Evolutionary conservation across 1,284 basidiomycete genomes (phyloP).

Genomic region (Tilletia horrida): DNA sequence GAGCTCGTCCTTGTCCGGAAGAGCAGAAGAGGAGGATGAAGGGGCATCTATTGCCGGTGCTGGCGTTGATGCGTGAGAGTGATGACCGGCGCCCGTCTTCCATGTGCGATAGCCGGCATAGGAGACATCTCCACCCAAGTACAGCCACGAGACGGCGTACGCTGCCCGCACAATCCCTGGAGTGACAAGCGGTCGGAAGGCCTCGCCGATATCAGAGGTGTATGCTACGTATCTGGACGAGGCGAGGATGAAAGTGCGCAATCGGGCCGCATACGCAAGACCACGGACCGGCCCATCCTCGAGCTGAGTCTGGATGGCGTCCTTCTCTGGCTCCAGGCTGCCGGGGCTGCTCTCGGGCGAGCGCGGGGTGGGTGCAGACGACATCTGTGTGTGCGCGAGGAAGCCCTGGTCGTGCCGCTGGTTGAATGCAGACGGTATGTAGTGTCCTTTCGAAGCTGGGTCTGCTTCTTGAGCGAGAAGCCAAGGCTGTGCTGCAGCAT

Average conservation of each 20-base stretch:
- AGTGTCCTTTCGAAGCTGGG: no score
- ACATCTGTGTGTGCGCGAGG: no score
- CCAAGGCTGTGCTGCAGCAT: no score
- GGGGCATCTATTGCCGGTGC: neutral
- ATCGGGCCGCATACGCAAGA: constrained; percentile 42
- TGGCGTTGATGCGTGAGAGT: constrained; percentile 19
- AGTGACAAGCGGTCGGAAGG: constrained; percentile 80
- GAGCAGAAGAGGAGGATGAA: constrained; percentile 23
- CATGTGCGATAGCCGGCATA: constrained; percentile 70
- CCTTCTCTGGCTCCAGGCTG: constrained; percentile 6
- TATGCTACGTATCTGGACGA: constrained; percentile 54
- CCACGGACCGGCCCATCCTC: constrained; percentile 42
- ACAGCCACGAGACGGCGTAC: constrained; percentile 80
- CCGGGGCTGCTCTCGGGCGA: neutral
- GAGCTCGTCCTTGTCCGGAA: constrained; percentile 38
- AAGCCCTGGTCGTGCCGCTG: no score
- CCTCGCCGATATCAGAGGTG: constrained; percentile 87
- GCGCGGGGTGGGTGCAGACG: neutral
- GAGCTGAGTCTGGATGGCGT: constrained; percentile 23
- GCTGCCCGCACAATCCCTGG: constrained; percentile 74
- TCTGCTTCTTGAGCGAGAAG: no score
- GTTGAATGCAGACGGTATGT: no score
- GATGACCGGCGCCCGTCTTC: neutral
- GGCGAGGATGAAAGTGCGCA: constrained; percentile 41
- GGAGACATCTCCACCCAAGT: constrained; percentile 71